These are phyloP conservation scores for Pseudopyrenochaeta lycopersici DNA, from an alignment of 2,329 filamentous ascomycete species.

Conservation along the genomic window DNA sequence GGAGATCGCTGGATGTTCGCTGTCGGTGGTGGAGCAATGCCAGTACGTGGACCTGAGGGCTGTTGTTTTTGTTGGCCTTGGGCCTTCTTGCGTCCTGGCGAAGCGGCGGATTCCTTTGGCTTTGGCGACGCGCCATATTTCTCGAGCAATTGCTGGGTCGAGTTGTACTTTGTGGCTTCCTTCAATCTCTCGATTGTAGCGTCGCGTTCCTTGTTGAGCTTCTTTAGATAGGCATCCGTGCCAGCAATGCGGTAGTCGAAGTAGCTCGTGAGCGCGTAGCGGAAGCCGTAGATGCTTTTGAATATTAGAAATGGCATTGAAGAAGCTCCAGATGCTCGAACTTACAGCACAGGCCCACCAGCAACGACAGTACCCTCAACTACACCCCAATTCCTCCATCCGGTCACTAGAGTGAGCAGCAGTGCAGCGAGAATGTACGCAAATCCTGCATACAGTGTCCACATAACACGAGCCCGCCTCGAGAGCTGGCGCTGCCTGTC, in stretches of 20 bases:
- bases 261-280: slow-evolving; percentile 71
- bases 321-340: not conserved
- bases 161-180: slow-evolving; percentile 93
- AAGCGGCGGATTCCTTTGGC: slow-evolving; percentile 51
- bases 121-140: slow-evolving; percentile 79
- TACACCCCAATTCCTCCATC: slow-evolving; percentile 78
- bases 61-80: slow-evolving; percentile 40
- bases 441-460: slow-evolving; percentile 89
- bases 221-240: slow-evolving; percentile 74
- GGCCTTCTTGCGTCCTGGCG: slow-evolving; percentile 36
- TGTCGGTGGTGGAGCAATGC: slow-evolving; percentile 68
- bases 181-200: slow-evolving; percentile 95
- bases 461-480: slow-evolving; percentile 82
- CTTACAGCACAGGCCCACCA: slow-evolving; percentile 80
- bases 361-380: slow-evolving; percentile 81
- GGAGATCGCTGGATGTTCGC: slow-evolving; percentile 66
- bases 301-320: slow-evolving; percentile 22
- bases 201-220: slow-evolving; percentile 79
- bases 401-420: slow-evolving; percentile 83
- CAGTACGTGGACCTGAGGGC: slow-evolving; percentile 56
- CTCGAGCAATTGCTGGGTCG: slow-evolving; percentile 88
- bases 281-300: slow-evolving; percentile 78
- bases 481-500: slow-evolving; percentile 76
- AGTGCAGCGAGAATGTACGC: slow-evolving; percentile 88
- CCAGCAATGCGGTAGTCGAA: slow-evolving; percentile 84